Evolutionary conservation across 306 rosid genomes (phyloP), one percentile per base, ranked within the genome.

Genomic region (Vigna angularis): DNA sequence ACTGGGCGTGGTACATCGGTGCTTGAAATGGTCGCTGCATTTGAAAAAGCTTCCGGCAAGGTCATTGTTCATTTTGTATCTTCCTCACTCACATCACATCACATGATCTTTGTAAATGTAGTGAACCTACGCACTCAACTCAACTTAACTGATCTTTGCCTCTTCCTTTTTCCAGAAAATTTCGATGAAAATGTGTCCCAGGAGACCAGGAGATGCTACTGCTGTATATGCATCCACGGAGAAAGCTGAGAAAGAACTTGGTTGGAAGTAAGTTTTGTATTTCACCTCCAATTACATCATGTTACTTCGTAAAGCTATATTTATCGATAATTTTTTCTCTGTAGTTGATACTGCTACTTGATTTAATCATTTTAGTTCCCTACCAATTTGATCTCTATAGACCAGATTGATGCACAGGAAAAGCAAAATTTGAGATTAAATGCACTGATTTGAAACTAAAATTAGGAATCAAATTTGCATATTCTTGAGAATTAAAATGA

Each of bases 141-240:
- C 47, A 9, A 42, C 47, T 42, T 0, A 45, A 13, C 50, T 45
- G 0, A 3, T 45, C 50, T 3, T 11, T n/a, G 56, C 0, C 11
- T 49, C 66, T 42, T 73, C 7, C 22, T 6, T 49, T 64, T 65
- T 72, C 18, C 87, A 92, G 97, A 90, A 88, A 88, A 87, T 92
- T 76, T 89, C 92, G 1, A 36, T 78, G 4, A 90, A 90, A 70
- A 75, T 84, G 65, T 90, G 96, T 73, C 88, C 89, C 0, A 88
- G 96, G 82, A 88, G 97, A 80, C 79, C 91, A 5, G 97, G 97
- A 57, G 97, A 92, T 87, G 97, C 97, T 51, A 90, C 97, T 4
- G 88, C 86, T 18, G 93, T 90, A 34, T 92, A 90, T 79, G 96
- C 97, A 9, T 92, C 93, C 5, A 92, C 93, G 1, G 87, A 87